Percentiles rank a stretch among this genome's conserved stretches.
Evolutionary conservation across 176 grass and related monocot genomes (phyloP).

Genomic region (Oryza australiensis): DNA sequence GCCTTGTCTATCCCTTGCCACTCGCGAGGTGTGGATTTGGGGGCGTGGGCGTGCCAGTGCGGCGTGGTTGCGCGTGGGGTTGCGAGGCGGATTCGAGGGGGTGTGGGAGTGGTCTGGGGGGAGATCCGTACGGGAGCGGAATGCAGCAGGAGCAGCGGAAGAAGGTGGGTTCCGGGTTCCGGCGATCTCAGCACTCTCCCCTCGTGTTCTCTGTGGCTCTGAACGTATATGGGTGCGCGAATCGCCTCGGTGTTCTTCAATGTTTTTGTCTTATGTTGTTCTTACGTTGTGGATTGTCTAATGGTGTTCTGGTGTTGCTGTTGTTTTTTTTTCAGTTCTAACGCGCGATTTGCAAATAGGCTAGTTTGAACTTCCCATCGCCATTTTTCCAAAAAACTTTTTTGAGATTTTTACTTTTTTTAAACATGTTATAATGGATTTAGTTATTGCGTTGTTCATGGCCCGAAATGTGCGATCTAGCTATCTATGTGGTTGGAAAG

Average conservation of each 20-base stretch:
- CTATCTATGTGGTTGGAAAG: neutral
- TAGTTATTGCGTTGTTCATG: neutral
- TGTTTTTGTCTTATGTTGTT: neutral
- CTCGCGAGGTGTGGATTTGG: neutral
- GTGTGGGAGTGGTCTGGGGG: neutral
- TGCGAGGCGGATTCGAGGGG: neutral
- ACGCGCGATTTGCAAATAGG: neutral
- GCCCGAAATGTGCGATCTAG: constrained; percentile 10
- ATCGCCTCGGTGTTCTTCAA: neutral
- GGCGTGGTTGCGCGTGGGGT: constrained; percentile 3
- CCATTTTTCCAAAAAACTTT: neutral
- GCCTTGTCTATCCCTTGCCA: too few relatives aligned
- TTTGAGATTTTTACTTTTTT: neutral
- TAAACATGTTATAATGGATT: neutral
- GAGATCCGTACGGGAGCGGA: constrained; percentile 35
- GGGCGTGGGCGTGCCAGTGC: neutral
- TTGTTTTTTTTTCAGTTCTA: constrained; percentile 1
- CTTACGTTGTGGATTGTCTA: neutral
- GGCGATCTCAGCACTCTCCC: constrained; percentile 3
- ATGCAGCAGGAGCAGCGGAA: constrained; percentile 86
- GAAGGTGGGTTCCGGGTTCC: constrained; percentile 56
- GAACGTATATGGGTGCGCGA: neutral
- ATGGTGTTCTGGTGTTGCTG: neutral
- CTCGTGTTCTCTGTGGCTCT: neutral
- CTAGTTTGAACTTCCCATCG: neutral